These are phyloP conservation scores for Adansonia madagascariensis DNA, from an alignment of 441 rosid genomes.

Conservation along the genomic window DNA sequence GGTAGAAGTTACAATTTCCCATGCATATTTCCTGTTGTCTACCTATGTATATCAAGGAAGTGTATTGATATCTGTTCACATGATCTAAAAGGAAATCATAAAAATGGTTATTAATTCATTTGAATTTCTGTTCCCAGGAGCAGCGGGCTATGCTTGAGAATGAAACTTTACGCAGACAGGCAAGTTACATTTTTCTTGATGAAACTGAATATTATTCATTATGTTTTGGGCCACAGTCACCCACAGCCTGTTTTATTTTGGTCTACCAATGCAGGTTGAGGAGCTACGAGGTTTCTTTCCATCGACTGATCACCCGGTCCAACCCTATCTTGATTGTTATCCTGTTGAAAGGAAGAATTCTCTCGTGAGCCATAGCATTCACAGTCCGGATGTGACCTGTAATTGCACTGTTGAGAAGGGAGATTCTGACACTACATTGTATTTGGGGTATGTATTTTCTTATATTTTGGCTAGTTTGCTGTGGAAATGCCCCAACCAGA, in stretches of 20 bases:
- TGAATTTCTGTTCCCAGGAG: constrained; percentile 56
- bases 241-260: background rate
- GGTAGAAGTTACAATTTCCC: background rate
- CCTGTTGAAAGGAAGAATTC: constrained; percentile 53
- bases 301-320: constrained; percentile 45
- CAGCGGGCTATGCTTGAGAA: constrained; percentile 83
- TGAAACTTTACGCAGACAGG: constrained; percentile 90
- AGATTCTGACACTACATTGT: constrained; percentile 84
- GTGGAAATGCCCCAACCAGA: background rate
- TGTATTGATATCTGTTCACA: background rate
- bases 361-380: constrained; percentile 40
- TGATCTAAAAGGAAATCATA: background rate
- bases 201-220: constrained; percentile 9
- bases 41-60: background rate
- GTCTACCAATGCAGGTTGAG: constrained; percentile 52
- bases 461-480: background rate
- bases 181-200: constrained; percentile 30
- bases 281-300: constrained; percentile 76
- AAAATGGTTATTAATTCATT: background rate
- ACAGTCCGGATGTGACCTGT: constrained; percentile 41
- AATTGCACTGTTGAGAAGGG: constrained; percentile 49
- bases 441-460: constrained; percentile 61
- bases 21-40: constrained; percentile 19
- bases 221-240: background rate
- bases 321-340: constrained; percentile 55